phyloP scores from a whole-genome alignment of 129 eudicot genomes.

The Centella asiatica region DNA sequence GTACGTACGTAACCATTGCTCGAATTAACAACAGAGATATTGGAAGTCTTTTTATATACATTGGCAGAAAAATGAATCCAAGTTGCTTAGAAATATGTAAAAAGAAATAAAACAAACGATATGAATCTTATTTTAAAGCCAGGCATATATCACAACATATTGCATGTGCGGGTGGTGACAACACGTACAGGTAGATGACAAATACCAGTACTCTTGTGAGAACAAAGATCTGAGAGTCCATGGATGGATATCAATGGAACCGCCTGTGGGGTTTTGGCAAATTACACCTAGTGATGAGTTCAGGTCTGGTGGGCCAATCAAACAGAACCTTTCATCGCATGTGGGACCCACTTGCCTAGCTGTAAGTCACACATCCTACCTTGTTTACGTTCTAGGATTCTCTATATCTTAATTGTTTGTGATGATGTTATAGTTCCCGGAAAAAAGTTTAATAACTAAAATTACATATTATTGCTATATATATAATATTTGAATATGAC shows the following conservation, averaged over 20 bases:
- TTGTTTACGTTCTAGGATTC: neutral
- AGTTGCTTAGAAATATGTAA: no score
- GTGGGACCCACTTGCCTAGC: slow-evolving; percentile 90
- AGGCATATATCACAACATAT: neutral
- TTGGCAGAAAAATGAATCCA: neutral
- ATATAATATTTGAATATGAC: no score
- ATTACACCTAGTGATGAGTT: slow-evolving; percentile 79
- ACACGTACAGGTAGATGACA: slow-evolving; percentile 98
- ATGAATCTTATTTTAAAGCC: no score
- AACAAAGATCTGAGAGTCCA: slow-evolving; percentile 67
- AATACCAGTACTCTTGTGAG: slow-evolving; percentile 84
- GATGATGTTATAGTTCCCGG: no score
- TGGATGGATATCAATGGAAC: slow-evolving; percentile 77
- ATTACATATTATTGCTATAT: no score
- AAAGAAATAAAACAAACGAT: neutral
- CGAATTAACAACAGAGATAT: no score
- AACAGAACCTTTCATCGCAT: slow-evolving; percentile 89
- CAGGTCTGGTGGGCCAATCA: slow-evolving; percentile 80
- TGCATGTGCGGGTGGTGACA: no score
- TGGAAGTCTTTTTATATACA: no score
- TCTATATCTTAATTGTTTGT: neutral
- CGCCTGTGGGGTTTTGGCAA: slow-evolving; percentile 77
- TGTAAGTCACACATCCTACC: slow-evolving; percentile 27
- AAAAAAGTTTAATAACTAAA: no score
- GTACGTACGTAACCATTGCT: slow-evolving; percentile 25